A percentile compares a stretch with the other conserved stretches of the same genome.
Evolutionary conservation across 129 eudicot species (phyloP).

Genomic region (Flaveria sonorensis): DNA sequence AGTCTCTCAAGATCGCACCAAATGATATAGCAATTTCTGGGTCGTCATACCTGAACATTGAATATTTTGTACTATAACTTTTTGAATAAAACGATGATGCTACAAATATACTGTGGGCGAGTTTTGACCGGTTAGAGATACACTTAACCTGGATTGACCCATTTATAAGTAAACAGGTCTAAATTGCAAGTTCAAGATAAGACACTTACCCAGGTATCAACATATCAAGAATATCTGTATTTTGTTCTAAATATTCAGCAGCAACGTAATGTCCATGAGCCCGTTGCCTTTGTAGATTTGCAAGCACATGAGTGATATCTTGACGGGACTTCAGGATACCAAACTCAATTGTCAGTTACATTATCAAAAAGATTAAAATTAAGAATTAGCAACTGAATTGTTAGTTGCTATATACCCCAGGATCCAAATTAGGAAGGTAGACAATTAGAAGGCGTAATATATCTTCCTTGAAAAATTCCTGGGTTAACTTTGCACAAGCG

Average conservation of each 20-base stretch:
- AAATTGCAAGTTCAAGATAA: neutral
- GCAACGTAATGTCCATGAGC: conserved; percentile 46
- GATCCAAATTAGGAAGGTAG: conserved; percentile 47
- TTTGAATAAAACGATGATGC: neutral
- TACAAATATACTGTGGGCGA: neutral
- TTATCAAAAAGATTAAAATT: neutral
- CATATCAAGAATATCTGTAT: conserved; percentile 45
- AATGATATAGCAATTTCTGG: conserved; percentile 67
- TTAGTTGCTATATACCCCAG: conserved; percentile 40
- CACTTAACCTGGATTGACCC: conserved; percentile 2
- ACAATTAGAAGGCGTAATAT: conserved; percentile 45
- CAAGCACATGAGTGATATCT: conserved; percentile 57
- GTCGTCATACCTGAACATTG: conserved; percentile 55
- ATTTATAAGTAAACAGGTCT: neutral
- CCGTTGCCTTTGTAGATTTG: conserved; percentile 53
- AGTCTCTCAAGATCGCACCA: conserved; percentile 88
- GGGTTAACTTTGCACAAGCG: conserved; percentile 52
- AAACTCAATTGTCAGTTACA: conserved; percentile 22
- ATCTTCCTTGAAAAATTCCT: conserved; percentile 54
- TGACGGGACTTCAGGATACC: conserved; percentile 44
- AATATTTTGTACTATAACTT: neutral
- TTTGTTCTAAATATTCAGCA: conserved; percentile 48
- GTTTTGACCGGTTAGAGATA: conserved; percentile 8
- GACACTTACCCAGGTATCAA: conserved; percentile 50
- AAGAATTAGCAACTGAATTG: neutral